phyloP scores from a whole-genome alignment of 2,329 filamentous ascomycete genomes.

The Nemania bipapillata region DNA sequence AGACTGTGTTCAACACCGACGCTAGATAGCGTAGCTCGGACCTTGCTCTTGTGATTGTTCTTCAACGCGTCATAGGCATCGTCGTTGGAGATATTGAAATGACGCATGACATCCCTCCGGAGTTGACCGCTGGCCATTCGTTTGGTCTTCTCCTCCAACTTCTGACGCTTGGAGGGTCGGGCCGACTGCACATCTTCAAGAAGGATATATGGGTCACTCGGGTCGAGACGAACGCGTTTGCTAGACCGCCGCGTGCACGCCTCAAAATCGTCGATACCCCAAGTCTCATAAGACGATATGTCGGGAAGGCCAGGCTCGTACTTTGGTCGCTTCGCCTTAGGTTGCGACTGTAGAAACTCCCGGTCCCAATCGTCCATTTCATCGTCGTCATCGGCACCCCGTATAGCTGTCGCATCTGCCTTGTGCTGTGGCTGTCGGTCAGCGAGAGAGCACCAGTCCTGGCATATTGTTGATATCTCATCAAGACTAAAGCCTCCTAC shows the following conservation, averaged over 20 bases:
- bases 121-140: constrained; percentile 75
- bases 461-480: constrained; percentile 85
- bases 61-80: constrained; percentile 95
- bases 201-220: constrained; percentile 87
- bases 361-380: constrained; percentile 72
- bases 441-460: constrained; percentile 78
- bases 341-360: constrained; percentile 65
- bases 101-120: constrained; percentile 76
- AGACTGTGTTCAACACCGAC: constrained; percentile 94
- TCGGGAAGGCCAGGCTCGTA: constrained; percentile 69
- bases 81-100: constrained; percentile 97
- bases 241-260: constrained; percentile 76
- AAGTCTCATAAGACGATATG: constrained; percentile 69
- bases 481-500: constrained; percentile 79
- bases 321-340: constrained; percentile 74
- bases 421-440: constrained; percentile 23
- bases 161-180: constrained; percentile 69
- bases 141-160: constrained; percentile 67
- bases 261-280: constrained; percentile 84
- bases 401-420: constrained; percentile 39
- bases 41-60: constrained; percentile 95
- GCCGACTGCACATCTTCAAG: constrained; percentile 79
- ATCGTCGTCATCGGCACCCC: constrained; percentile 56
- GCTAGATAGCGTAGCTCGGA: constrained; percentile 89
- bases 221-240: constrained; percentile 82